Evolutionary conservation across 352 stramenopile genomes (phyloP).

Genomic region (Peronospora farinosa): DNA sequence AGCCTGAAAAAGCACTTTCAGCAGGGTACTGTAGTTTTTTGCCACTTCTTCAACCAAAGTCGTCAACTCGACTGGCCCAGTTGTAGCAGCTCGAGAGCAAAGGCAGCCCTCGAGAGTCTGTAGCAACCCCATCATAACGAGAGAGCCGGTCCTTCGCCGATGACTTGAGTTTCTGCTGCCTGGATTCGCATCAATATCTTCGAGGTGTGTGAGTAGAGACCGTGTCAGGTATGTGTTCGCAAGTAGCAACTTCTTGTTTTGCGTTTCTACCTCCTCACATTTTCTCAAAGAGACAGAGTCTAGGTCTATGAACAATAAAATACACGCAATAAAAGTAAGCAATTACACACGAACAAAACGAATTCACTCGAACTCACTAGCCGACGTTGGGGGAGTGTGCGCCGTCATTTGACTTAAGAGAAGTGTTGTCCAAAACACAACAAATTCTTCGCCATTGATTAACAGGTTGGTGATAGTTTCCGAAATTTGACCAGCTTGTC

Average conservation of each 20-base stretch:
- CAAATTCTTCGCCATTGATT: constrained; percentile 74
- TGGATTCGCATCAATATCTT: constrained; percentile 48
- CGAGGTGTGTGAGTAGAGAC: constrained; percentile 55
- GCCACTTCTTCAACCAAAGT: constrained; percentile 53
- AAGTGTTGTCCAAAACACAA: constrained; percentile 82
- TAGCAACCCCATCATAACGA: constrained; percentile 89
- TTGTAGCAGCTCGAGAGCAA: constrained; percentile 86
- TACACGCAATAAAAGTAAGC: constrained; percentile 1
- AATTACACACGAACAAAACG: constrained; percentile 1
- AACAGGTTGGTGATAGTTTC: constrained; percentile 77
- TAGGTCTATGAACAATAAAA: constrained; percentile 27
- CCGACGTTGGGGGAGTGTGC: constrained; percentile 33
- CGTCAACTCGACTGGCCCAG: constrained; percentile 56
- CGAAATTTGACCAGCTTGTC: constrained; percentile 65
- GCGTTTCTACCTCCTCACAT: constrained; percentile 61
- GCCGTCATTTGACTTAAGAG: constrained; percentile 57
- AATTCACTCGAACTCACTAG: constrained; percentile 35
- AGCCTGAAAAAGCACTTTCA: constrained; percentile 88
- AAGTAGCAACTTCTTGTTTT: constrained; percentile 75
- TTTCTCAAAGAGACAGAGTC: constrained; percentile 48
- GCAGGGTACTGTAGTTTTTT: constrained; percentile 71
- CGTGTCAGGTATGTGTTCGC: constrained; percentile 63
- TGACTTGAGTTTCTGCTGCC: constrained; percentile 11
- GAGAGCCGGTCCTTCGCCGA: constrained; percentile 32
- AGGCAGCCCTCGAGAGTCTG: constrained; percentile 88